Conservation (phyloP, 257 asterid species). For the Ajuga chamaepitys region DNA sequence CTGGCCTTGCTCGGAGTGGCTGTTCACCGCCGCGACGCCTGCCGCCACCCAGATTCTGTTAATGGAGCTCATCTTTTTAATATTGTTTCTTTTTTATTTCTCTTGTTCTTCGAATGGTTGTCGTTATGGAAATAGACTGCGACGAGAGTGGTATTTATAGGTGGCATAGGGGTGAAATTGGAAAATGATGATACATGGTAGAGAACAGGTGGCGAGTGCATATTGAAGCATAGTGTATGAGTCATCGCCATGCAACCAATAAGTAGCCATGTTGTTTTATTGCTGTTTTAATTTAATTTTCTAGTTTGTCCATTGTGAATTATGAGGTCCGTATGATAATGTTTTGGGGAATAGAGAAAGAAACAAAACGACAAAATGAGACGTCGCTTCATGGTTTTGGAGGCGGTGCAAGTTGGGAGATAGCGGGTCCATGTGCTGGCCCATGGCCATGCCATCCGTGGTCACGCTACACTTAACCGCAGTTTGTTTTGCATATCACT, state of each 20-base stretch:
- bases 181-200: background rate
- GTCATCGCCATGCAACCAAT: slow-evolving; percentile 22
- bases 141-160: background rate
- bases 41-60: slow-evolving; percentile 64
- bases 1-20: slow-evolving; percentile 52
- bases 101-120: background rate
- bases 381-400: no score
- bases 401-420: no score
- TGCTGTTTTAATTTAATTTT: no score
- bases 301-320: no score
- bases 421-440: no score
- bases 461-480: no score
- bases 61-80: slow-evolving; percentile 24
- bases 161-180: background rate
- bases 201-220: background rate
- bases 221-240: background rate
- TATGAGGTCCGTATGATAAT: no score
- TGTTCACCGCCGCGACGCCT: slow-evolving; percentile 54
- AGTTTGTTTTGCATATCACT: no score
- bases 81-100: background rate
- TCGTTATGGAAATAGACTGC: background rate
- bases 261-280: background rate
- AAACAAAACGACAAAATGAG: no score
- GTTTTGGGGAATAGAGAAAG: no score
- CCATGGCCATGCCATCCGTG: no score